Percentiles rank a stretch among this genome's conserved stretches.
These are phyloP conservation scores for Blastobotrys proliferans DNA, from an alignment of 1,139 yeast genomes.

Conservation along the genomic window DNA sequence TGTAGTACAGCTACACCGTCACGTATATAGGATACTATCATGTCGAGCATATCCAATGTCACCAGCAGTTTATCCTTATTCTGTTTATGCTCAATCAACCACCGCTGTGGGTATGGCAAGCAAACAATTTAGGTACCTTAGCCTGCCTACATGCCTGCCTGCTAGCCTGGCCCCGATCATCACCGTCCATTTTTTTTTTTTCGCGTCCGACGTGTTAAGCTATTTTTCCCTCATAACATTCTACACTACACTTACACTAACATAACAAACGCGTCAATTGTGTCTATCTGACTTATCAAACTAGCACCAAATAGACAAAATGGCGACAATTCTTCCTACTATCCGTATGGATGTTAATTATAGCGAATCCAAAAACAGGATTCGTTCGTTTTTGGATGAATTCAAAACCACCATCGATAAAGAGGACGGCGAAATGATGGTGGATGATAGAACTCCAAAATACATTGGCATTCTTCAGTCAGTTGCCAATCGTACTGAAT, in stretches of 20 bases:
- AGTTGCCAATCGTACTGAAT: constrained; percentile 75
- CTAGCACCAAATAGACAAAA: constrained; percentile 10
- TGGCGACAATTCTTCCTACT: constrained; percentile 41
- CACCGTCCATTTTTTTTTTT: background rate
- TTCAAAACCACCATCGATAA: constrained; percentile 23
- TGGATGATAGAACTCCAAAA: constrained; percentile 37
- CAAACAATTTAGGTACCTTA: no score
- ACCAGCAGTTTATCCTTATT: no score
- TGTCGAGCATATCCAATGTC: no score
- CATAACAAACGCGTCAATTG: constrained; percentile 2
- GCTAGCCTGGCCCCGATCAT: no score
- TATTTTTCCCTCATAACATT: background rate
- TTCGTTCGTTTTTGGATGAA: constrained; percentile 25
- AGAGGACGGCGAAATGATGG: constrained; percentile 17
- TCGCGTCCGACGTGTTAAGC: background rate
- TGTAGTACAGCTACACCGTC: no score
- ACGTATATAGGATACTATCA: no score
- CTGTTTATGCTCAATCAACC: no score
- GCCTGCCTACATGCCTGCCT: no score
- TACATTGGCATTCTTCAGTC: constrained; percentile 72
- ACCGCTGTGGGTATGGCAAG: no score
- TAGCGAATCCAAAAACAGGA: constrained; percentile 38
- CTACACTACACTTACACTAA: no score
- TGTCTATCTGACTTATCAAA: no score
- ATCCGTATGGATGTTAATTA: constrained; percentile 54